Evolutionary conservation across 257 asterid species (phyloP).

Genomic region (Ocimum tenuiflorum): DNA sequence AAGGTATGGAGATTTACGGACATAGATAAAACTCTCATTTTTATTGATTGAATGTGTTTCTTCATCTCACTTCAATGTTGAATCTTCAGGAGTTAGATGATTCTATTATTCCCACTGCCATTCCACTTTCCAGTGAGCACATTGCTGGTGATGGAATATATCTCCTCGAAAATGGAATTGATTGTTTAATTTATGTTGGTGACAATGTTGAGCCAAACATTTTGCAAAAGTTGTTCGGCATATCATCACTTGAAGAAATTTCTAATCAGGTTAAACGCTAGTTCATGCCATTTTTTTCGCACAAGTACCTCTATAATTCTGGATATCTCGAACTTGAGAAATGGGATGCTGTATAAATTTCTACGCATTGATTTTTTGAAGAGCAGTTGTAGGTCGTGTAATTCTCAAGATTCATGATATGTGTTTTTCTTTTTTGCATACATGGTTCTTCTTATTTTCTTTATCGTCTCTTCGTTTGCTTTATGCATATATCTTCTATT

Average conservation of each 20-base stretch:
- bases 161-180: slow-evolving; percentile 94
- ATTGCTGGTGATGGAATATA: slow-evolving; percentile 71
- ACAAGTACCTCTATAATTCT: neutral
- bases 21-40: neutral
- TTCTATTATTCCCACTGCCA: slow-evolving; percentile 53
- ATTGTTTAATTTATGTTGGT: slow-evolving; percentile 82
- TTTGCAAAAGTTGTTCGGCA: slow-evolving; percentile 59
- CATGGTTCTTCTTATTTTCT: neutral
- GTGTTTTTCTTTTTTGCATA: neutral
- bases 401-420: neutral
- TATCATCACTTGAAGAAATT: slow-evolving; percentile 74
- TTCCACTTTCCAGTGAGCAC: slow-evolving; percentile 83
- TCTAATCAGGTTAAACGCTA: slow-evolving; percentile 56
- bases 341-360: neutral
- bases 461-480: neutral
- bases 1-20: slow-evolving; percentile 38
- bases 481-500: neutral
- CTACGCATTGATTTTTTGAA: slow-evolving; percentile 3
- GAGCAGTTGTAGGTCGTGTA: neutral
- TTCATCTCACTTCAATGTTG: slow-evolving; percentile 8
- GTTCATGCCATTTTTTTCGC: neutral
- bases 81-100: slow-evolving; percentile 61
- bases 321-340: neutral
- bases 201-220: slow-evolving; percentile 49
- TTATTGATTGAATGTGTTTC: slow-evolving; percentile 5